Conservation (phyloP, 2,329 filamentous ascomycete genomes). For the Alternaria postmessia region DNA sequence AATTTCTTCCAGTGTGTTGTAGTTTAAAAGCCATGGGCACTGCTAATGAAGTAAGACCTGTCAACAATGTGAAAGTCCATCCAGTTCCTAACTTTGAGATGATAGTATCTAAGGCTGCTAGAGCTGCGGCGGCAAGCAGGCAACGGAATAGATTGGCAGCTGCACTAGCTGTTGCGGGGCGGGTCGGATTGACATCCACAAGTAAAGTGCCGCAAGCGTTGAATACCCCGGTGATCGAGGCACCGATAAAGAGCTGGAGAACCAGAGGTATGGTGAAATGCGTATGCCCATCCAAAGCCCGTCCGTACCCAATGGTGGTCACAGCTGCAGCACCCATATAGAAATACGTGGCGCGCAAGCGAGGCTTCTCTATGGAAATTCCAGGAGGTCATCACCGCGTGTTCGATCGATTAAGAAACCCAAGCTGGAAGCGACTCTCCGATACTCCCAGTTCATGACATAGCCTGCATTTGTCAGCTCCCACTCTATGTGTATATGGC, state of each 20-base stretch:
- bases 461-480: neutral
- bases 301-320: neutral
- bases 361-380: neutral
- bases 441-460: neutral
- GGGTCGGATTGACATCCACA: neutral
- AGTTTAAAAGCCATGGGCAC: neutral
- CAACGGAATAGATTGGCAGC: neutral
- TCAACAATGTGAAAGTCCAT: neutral
- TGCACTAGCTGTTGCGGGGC: neutral
- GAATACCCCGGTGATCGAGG: neutral
- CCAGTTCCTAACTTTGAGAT: neutral
- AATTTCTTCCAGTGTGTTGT: neutral
- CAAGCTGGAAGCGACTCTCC: neutral
- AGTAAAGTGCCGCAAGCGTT: neutral
- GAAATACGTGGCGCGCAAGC: neutral
- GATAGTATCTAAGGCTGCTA: neutral
- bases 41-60: neutral
- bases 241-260: neutral
- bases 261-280: neutral
- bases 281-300: neutral
- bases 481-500: neutral
- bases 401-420: neutral
- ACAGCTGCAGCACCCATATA: neutral
- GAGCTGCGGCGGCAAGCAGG: neutral
- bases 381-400: neutral